phyloP scores from a whole-genome alignment of 2,329 filamentous ascomycete genomes.

The Venturiaceae sp. region DNA sequence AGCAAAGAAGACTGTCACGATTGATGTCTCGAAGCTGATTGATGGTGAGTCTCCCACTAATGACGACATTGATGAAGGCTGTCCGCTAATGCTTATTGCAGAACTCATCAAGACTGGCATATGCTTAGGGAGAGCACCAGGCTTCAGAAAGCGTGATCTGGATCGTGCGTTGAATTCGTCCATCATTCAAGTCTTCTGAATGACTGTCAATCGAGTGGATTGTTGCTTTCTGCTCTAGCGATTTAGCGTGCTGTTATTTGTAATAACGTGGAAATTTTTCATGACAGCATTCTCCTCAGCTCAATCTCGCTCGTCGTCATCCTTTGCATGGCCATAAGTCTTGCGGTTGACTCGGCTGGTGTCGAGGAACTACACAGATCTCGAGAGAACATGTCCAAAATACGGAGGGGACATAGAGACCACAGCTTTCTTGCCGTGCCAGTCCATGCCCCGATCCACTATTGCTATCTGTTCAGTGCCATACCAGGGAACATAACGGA shows the following conservation, averaged over 20 bases:
- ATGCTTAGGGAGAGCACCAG: conserved; percentile 34
- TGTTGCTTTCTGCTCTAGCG: neutral
- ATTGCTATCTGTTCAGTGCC: too few relatives aligned
- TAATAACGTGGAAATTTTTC: too few relatives aligned
- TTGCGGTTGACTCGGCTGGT: too few relatives aligned
- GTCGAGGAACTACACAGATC: too few relatives aligned
- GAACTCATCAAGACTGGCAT: conserved; percentile 26
- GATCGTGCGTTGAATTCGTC: conserved; percentile 28
- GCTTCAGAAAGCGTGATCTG: conserved; percentile 32
- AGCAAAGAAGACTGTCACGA: conserved; percentile 26
- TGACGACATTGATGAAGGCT: neutral
- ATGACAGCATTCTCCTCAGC: too few relatives aligned
- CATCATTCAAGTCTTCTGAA: conserved; percentile 18
- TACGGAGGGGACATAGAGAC: too few relatives aligned
- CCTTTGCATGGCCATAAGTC: too few relatives aligned
- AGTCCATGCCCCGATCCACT: too few relatives aligned
- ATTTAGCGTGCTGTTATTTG: neutral
- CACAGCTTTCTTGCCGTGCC: too few relatives aligned
- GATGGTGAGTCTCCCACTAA: conserved; percentile 28
- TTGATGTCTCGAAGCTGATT: conserved; percentile 33
- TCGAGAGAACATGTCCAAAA: too few relatives aligned
- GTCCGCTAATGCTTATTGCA: conserved; percentile 18
- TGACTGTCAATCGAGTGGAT: neutral
- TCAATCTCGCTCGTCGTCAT: too few relatives aligned
- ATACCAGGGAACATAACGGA: too few relatives aligned